phyloP scores from a whole-genome alignment of 495 filamentous ascomycete genomes.

The Tuber calosporum region DNA sequence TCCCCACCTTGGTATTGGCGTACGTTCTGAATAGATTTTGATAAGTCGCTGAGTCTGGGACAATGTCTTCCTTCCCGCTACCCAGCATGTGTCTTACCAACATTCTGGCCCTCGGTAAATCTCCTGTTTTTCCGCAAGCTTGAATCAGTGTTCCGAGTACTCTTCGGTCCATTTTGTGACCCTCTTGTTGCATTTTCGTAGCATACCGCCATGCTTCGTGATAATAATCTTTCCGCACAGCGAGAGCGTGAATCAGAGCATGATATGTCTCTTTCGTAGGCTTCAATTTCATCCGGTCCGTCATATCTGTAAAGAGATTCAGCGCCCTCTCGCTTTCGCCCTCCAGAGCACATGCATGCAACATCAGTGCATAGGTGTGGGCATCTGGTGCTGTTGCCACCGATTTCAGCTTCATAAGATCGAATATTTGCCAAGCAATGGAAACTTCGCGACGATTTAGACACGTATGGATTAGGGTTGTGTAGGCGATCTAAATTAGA shows the following conservation, averaged over 20 bases:
- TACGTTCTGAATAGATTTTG: conserved; percentile 39
- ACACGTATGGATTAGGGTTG: conserved; percentile 40
- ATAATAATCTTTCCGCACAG: conserved; percentile 40
- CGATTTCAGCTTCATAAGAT: conserved; percentile 42
- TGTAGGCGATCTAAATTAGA: conserved; percentile 30
- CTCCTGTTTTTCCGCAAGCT: conserved; percentile 37
- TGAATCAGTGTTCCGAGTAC: conserved; percentile 36
- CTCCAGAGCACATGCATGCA: conserved; percentile 38
- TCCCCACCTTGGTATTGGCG: conserved; percentile 15
- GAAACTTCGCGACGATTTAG: conserved; percentile 30
- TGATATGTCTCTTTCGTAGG: conserved; percentile 34
- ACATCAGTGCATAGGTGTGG: conserved; percentile 35
- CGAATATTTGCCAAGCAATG: conserved; percentile 40
- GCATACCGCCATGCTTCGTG: conserved; percentile 38
- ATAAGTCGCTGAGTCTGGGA: conserved; percentile 34
- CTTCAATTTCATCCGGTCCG: conserved; percentile 20
- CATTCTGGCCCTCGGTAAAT: conserved; percentile 39
- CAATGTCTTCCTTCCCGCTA: conserved; percentile 18
- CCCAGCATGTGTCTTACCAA: conserved; percentile 39
- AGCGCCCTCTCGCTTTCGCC: conserved; percentile 37
- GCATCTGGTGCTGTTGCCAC: conserved; percentile 35
- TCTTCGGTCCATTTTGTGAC: conserved; percentile 21
- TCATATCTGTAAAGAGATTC: conserved; percentile 40
- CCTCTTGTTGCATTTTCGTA: conserved; percentile 32
- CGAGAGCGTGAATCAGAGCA: conserved; percentile 40